Evolutionary conservation across 768 basidiomycete genomes (phyloP), one percentile per base, ranked within the genome.

Genomic region (Rhodosporidiobolus sp.): DNA sequence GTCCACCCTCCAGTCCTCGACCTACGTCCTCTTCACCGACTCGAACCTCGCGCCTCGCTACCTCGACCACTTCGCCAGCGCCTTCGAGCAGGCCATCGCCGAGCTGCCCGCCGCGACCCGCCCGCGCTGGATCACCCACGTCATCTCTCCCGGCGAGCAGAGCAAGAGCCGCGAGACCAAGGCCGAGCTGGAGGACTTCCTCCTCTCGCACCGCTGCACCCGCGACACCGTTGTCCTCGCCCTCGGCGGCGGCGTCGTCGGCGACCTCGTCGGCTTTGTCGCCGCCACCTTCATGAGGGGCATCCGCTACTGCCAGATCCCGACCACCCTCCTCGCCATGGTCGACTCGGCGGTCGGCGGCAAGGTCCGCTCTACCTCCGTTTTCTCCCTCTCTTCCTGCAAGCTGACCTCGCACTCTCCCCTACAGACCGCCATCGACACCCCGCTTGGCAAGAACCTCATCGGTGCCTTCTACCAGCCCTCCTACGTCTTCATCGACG

Each of bases 391-490:
- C 3, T 5, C 17, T 16, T 20, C 6, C n/a, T 9, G 10, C 28
- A n/a, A 7, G 50, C n/a, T 11, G 19, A 17, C 34, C 63, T 69
- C 50, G 62, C n/a, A 34, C 7, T 30, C 45, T 9, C 12, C 38
- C 7, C 24, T 22, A 12, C 66, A 79, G 85, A 99, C 96, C 0
- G 95, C 96, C n/a, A 94, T 98, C 72, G 96, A 99, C 80, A 97
- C 95, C 0, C 93, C 92, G 4, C 91, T 93, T 74, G 96, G 96
- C 66, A 99, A 99, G 84, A 99, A 99, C 82, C 86, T 98, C 76
- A 92, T 99, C 76, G 96, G 96, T 69, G 90, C 95, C 9, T 99
- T 98, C 84, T 94, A 93, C 92, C 95, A 98, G 82, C 96, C 96
- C 0, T 87, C 90, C 77, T 97, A 89, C 84, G 89, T 98, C 79